phyloP scores from a whole-genome alignment of 2,329 filamentous ascomycete species.

The Dichotomopilus funicola region DNA sequence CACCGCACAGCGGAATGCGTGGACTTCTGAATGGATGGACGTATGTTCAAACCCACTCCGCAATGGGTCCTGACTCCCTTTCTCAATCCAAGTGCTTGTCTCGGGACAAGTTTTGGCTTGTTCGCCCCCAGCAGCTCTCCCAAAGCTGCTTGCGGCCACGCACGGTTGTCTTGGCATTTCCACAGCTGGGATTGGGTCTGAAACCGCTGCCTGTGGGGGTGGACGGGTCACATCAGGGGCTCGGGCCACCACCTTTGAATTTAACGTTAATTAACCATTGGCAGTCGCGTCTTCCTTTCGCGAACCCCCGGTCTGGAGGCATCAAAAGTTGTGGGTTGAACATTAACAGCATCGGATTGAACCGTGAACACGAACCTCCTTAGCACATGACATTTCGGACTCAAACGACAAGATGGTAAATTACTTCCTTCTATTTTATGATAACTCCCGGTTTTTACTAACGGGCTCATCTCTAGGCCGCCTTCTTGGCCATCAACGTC shows the following conservation, averaged over 20 bases:
- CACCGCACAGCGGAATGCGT: too few relatives aligned
- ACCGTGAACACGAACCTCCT: too few relatives aligned
- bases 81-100: neutral
- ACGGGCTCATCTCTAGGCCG: slow-evolving; percentile 37
- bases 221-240: neutral
- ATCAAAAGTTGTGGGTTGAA: neutral
- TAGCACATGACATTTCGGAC: slow-evolving; percentile 2
- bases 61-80: too few relatives aligned
- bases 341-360: neutral
- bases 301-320: neutral
- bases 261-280: neutral
- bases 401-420: slow-evolving; percentile 12
- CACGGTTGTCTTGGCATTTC: slow-evolving; percentile 3
- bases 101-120: neutral
- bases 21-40: too few relatives aligned
- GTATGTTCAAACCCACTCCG: too few relatives aligned
- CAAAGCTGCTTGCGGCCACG: neutral
- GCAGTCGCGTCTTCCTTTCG: slow-evolving; percentile 8
- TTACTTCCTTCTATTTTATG: neutral
- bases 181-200: neutral
- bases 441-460: neutral
- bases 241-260: neutral
- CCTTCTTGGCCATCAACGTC: slow-evolving; percentile 86
- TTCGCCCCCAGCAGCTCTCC: neutral
- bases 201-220: neutral